Percentiles rank a stretch among this genome's conserved stretches.
phyloP scores from a whole-genome alignment of 2,329 filamentous ascomycete genomes.

The Alternaria tenuissima region DNA sequence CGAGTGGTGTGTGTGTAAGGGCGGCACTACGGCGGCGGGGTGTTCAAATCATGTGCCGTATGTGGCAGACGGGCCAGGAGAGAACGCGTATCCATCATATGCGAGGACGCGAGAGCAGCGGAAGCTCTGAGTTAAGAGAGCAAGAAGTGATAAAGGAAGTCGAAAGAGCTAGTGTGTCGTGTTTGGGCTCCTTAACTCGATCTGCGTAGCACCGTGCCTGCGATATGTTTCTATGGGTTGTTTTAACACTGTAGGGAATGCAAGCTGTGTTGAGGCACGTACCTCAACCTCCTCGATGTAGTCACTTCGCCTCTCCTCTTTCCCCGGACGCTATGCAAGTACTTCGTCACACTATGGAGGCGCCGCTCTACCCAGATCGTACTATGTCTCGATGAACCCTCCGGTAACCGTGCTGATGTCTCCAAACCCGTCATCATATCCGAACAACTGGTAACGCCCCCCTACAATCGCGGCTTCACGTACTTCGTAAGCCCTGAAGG shows the following conservation, averaged over 20 bases:
- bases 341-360: constrained; percentile 25
- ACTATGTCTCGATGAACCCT: constrained; percentile 22
- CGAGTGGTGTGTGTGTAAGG: constrained; percentile 19
- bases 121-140: not conserved
- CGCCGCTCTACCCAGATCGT: constrained; percentile 24
- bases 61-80: constrained; percentile 14
- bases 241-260: not conserved
- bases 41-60: constrained; percentile 9
- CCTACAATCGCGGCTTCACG: not conserved
- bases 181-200: not conserved
- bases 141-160: not conserved
- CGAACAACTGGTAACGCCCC: constrained; percentile 8
- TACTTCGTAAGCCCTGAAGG: constrained; percentile 1
- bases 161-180: not conserved
- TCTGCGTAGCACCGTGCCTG: not conserved
- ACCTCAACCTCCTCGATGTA: constrained; percentile 21
- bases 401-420: constrained; percentile 14
- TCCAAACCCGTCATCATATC: constrained; percentile 16
- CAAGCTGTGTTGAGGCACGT: constrained; percentile 15
- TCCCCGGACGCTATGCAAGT: constrained; percentile 28
- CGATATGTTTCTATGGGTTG: not conserved
- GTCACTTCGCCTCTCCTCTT: constrained; percentile 33
- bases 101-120: not conserved
- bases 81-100: not conserved
- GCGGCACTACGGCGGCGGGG: constrained; percentile 24